Percentiles rank a stretch among this genome's conserved stretches.
Conservation (phyloP, 306 rosid genomes). For the Mimosa pudica region DNA sequence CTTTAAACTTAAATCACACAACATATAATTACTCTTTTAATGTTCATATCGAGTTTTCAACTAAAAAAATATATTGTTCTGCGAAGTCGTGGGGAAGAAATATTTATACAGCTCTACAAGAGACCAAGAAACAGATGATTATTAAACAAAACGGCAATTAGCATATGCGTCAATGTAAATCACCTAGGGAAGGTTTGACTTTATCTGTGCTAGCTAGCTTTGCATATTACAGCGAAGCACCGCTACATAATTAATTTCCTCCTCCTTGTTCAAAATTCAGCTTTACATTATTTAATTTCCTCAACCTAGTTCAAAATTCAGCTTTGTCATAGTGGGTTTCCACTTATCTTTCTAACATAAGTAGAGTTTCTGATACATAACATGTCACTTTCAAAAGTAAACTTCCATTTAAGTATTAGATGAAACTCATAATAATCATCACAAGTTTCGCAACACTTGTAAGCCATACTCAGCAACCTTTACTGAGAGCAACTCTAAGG, state of each 20-base stretch:
- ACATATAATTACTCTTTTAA: neutral
- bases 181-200: slow-evolving; percentile 9
- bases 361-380: neutral
- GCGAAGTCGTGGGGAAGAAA: too few species aligned
- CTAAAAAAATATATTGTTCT: too few species aligned
- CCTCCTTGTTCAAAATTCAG: neutral
- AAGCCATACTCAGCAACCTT: too few species aligned
- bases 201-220: neutral
- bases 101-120: too few species aligned
- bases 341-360: neutral
- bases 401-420: neutral
- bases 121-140: too few species aligned
- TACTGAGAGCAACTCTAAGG: too few species aligned
- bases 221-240: neutral
- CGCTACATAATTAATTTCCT: neutral
- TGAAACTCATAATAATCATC: too few species aligned
- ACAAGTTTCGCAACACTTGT: too few species aligned
- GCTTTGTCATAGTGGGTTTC: too few species aligned
- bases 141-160: too few species aligned
- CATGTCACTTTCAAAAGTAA: neutral
- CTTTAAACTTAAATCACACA: neutral
- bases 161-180: too few species aligned
- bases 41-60: neutral
- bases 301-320: neutral
- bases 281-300: neutral